Percentiles rank a stretch among this genome's conserved stretches.
These are phyloP conservation scores for Carex littledalei DNA, from an alignment of 176 grass and related monocot species.

Conservation along the genomic window DNA sequence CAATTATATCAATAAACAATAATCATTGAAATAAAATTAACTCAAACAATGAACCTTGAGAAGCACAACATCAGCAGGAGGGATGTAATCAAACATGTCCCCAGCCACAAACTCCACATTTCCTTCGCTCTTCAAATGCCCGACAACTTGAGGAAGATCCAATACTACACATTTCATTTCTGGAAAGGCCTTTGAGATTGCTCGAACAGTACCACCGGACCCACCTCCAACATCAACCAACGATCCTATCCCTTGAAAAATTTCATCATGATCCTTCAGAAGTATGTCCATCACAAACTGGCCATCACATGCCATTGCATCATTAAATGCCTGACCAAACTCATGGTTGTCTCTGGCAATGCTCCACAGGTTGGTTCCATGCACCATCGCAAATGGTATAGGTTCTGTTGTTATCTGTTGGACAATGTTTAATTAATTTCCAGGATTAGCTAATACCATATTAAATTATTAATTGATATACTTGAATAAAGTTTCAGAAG, in stretches of 20 bases:
- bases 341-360: slow-evolving; percentile 24
- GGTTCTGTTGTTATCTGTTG: slow-evolving; percentile 1
- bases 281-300: slow-evolving; percentile 49
- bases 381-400: slow-evolving; percentile 33
- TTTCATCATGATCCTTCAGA: slow-evolving; percentile 7
- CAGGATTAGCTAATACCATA: neutral
- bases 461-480: neutral
- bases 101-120: slow-evolving; percentile 43
- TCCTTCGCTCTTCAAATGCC: slow-evolving; percentile 10
- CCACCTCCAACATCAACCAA: slow-evolving; percentile 51
- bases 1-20: neutral
- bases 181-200: slow-evolving; percentile 40
- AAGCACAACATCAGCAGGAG: slow-evolving; percentile 12
- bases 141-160: slow-evolving; percentile 40
- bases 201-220: slow-evolving; percentile 25
- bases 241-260: slow-evolving; percentile 40
- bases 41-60: neutral
- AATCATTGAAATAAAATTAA: neutral
- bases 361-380: slow-evolving; percentile 30
- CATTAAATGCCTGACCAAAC: slow-evolving; percentile 44
- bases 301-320: slow-evolving; percentile 46
- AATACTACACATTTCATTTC: slow-evolving; percentile 41
- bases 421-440: neutral
- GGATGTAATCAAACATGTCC: slow-evolving; percentile 28
- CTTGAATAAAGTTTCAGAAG: neutral